A percentile compares a stretch with the other conserved stretches of the same genome.
phyloP scores from a whole-genome alignment of 1,284 basidiomycete genomes.

The Pisolithus thermaeus region DNA sequence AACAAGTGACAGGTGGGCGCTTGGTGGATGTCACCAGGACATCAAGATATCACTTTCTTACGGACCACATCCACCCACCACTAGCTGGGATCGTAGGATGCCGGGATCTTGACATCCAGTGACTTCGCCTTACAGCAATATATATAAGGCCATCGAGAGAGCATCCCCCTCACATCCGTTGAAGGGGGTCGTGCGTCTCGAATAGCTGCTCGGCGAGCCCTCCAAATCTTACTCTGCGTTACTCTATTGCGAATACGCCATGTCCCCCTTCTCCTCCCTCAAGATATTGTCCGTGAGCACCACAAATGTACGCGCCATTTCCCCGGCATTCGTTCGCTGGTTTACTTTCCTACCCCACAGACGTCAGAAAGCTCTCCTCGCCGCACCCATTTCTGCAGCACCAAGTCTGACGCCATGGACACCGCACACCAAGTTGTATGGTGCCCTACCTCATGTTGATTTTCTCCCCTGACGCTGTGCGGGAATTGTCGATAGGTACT shows the following conservation, averaged over 20 bases:
- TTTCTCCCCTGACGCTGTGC: background rate
- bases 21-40: no score
- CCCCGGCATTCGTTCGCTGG: background rate
- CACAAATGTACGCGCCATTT: conserved; percentile 11
- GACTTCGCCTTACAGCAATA: no score
- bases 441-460: background rate
- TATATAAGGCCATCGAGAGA: no score
- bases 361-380: conserved; percentile 13
- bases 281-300: conserved; percentile 19
- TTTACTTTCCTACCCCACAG: background rate
- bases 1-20: no score
- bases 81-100: no score
- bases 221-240: background rate
- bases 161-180: no score
- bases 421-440: conserved; percentile 18
- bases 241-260: conserved; percentile 3
- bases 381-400: conserved; percentile 7
- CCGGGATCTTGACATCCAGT: no score
- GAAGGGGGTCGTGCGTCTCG: background rate
- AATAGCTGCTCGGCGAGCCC: background rate
- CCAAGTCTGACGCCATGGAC: conserved; percentile 16
- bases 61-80: no score
- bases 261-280: conserved; percentile 14
- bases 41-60: no score
- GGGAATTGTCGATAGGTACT: background rate